phyloP scores from a whole-genome alignment of 768 basidiomycete genomes.

The Thelephora aurantiotincta region DNA sequence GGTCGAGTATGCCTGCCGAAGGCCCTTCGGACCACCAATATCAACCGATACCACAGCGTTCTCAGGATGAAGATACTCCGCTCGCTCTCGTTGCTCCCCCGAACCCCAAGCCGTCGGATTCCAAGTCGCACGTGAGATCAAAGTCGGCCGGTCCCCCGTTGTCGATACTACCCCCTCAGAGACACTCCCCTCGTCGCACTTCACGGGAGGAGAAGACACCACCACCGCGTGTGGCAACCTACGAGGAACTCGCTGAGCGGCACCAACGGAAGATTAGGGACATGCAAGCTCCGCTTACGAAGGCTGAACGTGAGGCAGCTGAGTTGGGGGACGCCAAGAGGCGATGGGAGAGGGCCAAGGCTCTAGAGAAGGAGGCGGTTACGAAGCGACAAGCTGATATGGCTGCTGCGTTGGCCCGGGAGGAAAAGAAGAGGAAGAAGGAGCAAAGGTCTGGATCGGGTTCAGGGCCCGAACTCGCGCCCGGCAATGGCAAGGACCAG shows the following conservation, averaged over 20 bases:
- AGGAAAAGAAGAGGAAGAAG: conserved; percentile 24
- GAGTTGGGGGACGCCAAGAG: conserved; percentile 60
- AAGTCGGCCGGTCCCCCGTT: conserved; percentile 19
- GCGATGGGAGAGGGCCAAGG: conserved; percentile 73
- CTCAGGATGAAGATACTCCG: conserved; percentile 31
- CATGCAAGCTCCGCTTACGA: conserved; percentile 75
- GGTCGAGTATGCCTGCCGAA: not conserved
- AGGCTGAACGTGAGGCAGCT: conserved; percentile 64
- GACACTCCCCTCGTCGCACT: conserved; percentile 19
- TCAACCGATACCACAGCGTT: not conserved
- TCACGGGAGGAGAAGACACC: conserved; percentile 22
- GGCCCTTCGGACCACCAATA: not conserved
- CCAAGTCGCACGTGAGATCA: conserved; percentile 8
- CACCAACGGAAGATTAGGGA: conserved; percentile 76
- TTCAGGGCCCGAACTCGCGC: conserved; percentile 2
- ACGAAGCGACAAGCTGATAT: conserved; percentile 60
- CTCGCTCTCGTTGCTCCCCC: conserved; percentile 5
- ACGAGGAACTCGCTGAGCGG: conserved; percentile 77
- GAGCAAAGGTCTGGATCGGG: conserved; percentile 3
- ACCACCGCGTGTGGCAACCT: conserved; percentile 54
- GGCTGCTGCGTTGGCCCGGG: conserved; percentile 24
- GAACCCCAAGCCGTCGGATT: conserved; percentile 13
- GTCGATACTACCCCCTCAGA: conserved; percentile 32
- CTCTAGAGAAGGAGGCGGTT: conserved; percentile 63
- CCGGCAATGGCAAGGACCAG: conserved; percentile 1